These are phyloP conservation scores for Physcomitrellopsis africana DNA, from an alignment of 225 moss, liverwort and hornwort species.

Conservation along the genomic window DNA sequence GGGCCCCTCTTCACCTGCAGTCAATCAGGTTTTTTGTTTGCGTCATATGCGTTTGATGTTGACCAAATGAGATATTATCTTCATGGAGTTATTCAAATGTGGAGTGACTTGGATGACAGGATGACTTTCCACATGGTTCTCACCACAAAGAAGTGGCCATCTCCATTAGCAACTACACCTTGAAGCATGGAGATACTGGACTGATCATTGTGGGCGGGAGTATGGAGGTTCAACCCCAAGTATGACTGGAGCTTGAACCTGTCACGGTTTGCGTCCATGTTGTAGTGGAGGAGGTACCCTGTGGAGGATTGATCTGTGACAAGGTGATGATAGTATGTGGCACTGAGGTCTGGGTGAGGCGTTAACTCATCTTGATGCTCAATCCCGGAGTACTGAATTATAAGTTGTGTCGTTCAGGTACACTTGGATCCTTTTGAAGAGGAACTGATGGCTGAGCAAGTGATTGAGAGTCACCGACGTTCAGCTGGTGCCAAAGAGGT, in stretches of 20 bases:
- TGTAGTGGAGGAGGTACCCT: neutral
- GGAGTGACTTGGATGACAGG: conserved; percentile 42
- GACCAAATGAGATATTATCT: neutral
- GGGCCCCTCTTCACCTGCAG: neutral
- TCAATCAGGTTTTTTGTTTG: neutral
- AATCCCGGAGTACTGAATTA: conserved; percentile 9
- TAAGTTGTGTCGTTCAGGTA: conserved; percentile 42
- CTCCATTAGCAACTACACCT: conserved; percentile 80
- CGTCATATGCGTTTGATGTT: neutral
- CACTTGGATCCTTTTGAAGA: conserved; percentile 92
- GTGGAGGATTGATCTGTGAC: conserved; percentile 8
- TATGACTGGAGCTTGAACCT: conserved; percentile 24
- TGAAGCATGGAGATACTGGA: conserved; percentile 84
- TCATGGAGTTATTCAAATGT: too few species aligned
- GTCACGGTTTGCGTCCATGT: neutral
- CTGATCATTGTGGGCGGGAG: conserved; percentile 90
- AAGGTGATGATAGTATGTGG: neutral
- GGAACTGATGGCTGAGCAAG: conserved; percentile 71
- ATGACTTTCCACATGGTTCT: conserved; percentile 80
- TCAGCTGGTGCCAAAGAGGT: conserved; percentile 63
- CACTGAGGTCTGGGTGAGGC: conserved; percentile 15
- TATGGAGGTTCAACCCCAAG: conserved; percentile 96
- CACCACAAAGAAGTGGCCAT: conserved; percentile 95
- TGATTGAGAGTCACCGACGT: conserved; percentile 65
- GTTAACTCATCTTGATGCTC: conserved; percentile 4